phyloP scores from a whole-genome alignment of 495 filamentous ascomycete species.

The Tuber magnatum region DNA sequence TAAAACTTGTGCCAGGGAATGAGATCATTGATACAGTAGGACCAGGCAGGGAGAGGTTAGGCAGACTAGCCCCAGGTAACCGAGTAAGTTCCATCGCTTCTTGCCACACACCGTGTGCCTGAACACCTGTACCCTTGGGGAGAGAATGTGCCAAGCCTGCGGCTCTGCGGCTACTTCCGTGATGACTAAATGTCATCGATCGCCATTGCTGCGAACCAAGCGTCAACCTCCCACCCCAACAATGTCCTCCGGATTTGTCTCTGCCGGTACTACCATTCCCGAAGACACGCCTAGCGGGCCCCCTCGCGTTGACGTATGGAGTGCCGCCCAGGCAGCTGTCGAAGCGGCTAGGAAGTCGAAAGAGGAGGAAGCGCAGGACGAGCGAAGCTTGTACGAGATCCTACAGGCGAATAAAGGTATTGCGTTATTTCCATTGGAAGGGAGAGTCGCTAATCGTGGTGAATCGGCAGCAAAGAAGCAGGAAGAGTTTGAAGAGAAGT shows the following conservation, averaged over 20 bases:
- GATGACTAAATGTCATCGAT: constrained; percentile 20
- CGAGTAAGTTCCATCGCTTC: no score
- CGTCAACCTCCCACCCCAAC: constrained; percentile 4
- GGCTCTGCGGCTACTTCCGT: constrained; percentile 20
- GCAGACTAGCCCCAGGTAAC: no score
- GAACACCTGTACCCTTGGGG: no score
- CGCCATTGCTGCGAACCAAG: background rate
- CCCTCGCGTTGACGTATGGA: constrained; percentile 62
- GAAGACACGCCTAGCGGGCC: constrained; percentile 41
- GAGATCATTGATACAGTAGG: no score
- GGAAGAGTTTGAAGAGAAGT: constrained; percentile 89
- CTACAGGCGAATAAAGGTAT: constrained; percentile 91
- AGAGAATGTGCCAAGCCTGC: background rate
- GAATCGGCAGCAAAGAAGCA: constrained; percentile 71
- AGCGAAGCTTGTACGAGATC: constrained; percentile 65
- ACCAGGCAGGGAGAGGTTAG: no score
- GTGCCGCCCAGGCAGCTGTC: constrained; percentile 65
- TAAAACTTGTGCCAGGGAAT: no score
- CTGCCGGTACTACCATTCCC: constrained; percentile 67
- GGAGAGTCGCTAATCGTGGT: constrained; percentile 25
- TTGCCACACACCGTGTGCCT: background rate
- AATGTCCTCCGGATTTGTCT: constrained; percentile 87
- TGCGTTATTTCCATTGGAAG: constrained; percentile 16
- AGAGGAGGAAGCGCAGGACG: constrained; percentile 47
- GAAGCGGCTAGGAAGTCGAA: constrained; percentile 60